Evolutionary conservation across 345 rosid species (phyloP), one percentile per base, ranked within the genome.

Genomic region (Ceriops tagal): DNA sequence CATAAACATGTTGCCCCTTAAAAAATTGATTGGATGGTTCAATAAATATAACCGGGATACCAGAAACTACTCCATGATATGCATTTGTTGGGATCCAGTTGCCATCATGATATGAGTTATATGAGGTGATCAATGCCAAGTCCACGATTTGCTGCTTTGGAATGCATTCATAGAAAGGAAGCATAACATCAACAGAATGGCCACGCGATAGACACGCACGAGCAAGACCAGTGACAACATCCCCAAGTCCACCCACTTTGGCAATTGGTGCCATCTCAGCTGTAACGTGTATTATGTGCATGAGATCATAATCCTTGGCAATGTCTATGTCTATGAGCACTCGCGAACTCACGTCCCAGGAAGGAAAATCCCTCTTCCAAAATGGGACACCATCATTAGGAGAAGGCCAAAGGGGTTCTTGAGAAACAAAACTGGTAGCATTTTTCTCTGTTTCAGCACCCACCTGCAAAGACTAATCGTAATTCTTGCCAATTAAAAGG

Each of bases 161-260:
- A 34, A 83, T 83, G 73, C 87, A 86, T 69, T 82, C 79, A 57
- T 83, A 86, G 71, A 86, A 86, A 49, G 89, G 89, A 37, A 86
- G 85, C 86, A 86, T 78, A 43, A 86, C 62, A 43, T 80, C 83
- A 51, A 83, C 89, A 0, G 70, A 69, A 76, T 86, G 89, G 32
- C 89, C 84, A 55, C 83, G 83, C 26, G 76, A 72, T 19, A 83
- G 70, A 60, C 84, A 81, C 20, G 87, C 77, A 22, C 89, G 87
- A 39, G 86, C 86, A 73, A 86, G 84, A 61, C 87, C 87, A 20
- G 87, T 86, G 18, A 83, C 86, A 71, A 86, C 89, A 77, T 86
- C 87, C 27, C 83, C 87, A 58, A 86, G 89, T 56, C 89, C 89
- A 71, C 89, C 89, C n/a, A 86, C 89, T 78, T 86, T 81, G 1